Percentiles rank a stretch among this genome's conserved stretches.
Conservation (phyloP, 768 basidiomycete genomes). For the Strobilomyces confusus region DNA sequence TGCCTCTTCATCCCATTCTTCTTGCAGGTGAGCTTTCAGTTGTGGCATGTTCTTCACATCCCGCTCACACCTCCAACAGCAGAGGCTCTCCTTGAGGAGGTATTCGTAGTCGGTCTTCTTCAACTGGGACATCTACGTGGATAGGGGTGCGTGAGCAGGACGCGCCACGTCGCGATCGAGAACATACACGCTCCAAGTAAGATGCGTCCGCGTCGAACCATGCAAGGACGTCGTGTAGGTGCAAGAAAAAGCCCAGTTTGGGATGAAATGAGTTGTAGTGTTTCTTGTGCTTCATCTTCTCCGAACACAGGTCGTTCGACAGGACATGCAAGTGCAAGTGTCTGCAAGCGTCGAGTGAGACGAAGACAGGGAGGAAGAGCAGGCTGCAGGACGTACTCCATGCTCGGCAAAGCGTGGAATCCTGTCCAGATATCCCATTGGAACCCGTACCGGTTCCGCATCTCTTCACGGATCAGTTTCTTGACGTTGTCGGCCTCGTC, state of each 20-base stretch:
- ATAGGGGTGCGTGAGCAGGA: conserved; percentile 1
- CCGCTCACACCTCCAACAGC: conserved; percentile 67
- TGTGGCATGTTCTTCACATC: conserved; percentile 67
- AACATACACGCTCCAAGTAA: conserved; percentile 48
- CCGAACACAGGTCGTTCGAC: conserved; percentile 70
- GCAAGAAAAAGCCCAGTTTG: conserved; percentile 76
- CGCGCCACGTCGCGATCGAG: neutral
- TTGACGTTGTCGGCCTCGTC: conserved; percentile 55
- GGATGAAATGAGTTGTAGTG: conserved; percentile 94
- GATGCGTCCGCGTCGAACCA: conserved; percentile 73
- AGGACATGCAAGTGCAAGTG: conserved; percentile 86
- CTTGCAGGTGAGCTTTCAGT: conserved; percentile 71
- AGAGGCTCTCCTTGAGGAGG: conserved; percentile 61
- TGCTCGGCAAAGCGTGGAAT: conserved; percentile 82
- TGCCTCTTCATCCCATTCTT: conserved; percentile 60
- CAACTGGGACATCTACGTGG: conserved; percentile 48
- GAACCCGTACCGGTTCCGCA: conserved; percentile 69
- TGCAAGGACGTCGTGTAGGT: conserved; percentile 68
- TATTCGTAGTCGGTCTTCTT: conserved; percentile 54
- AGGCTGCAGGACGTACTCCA: conserved; percentile 71
- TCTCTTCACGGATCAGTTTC: conserved; percentile 71
- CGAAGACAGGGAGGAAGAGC: neutral
- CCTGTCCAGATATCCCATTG: conserved; percentile 77
- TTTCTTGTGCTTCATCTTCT: conserved; percentile 76
- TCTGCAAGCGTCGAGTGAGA: conserved; percentile 32